Percentiles rank a stretch among this genome's conserved stretches.
Evolutionary conservation across 148 eudicot species (phyloP).

Genomic region (Oxyria digyna): DNA sequence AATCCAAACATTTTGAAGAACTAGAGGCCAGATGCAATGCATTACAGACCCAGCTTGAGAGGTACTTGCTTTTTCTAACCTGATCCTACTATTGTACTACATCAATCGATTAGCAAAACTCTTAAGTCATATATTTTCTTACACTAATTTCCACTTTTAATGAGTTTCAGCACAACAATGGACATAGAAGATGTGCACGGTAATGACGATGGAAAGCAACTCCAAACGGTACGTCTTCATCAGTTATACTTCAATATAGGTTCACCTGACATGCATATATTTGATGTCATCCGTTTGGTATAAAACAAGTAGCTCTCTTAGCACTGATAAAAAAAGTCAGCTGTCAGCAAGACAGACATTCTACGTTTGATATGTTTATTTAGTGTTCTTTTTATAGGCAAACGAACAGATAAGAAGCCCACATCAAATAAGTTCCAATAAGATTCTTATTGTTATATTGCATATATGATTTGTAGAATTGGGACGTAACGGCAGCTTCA

Average conservation of each 20-base stretch:
- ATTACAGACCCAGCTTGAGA: constrained; percentile 34
- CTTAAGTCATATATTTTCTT: not conserved
- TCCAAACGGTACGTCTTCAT: constrained; percentile 46
- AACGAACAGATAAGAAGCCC: too few species aligned
- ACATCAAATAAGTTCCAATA: too few species aligned
- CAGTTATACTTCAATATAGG: not conserved
- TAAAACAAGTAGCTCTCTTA: too few species aligned
- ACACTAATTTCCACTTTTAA: not conserved
- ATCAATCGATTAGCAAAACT: not conserved
- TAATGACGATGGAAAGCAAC: constrained; percentile 31
- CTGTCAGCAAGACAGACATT: too few species aligned
- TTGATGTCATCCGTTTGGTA: not conserved
- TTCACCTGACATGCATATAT: not conserved
- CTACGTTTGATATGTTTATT: too few species aligned
- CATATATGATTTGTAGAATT: constrained; percentile 29
- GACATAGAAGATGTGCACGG: constrained; percentile 17
- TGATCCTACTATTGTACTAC: not conserved
- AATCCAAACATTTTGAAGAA: constrained; percentile 23
- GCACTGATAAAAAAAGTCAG: too few species aligned
- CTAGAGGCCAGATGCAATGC: constrained; percentile 35
- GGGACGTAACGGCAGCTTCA: constrained; percentile 65
- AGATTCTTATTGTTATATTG: not conserved
- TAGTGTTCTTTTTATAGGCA: not conserved
- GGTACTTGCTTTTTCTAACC: constrained; percentile 26
- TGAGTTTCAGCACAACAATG: constrained; percentile 25